A percentile compares a stretch with the other conserved stretches of the same genome.
These are phyloP conservation scores for Terana coerulea DNA, from an alignment of 768 basidiomycete species.

Conservation along the genomic window DNA sequence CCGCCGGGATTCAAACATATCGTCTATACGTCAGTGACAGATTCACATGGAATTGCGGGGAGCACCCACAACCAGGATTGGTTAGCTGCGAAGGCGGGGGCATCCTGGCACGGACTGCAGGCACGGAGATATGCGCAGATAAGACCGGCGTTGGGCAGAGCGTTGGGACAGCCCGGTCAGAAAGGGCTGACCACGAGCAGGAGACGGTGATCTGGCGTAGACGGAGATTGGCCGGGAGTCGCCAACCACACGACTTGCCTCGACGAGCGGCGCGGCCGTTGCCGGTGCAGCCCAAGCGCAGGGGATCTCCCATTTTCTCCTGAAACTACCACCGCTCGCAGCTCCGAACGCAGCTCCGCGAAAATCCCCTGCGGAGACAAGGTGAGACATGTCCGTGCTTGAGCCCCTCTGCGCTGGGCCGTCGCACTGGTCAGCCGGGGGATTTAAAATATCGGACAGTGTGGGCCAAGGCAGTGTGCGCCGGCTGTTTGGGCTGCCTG, in stretches of 20 bases:
- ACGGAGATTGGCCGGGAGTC: conserved; percentile 8
- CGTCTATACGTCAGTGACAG: not conserved
- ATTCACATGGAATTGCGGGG: not conserved
- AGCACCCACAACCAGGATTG: not conserved
- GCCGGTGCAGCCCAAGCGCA: not conserved
- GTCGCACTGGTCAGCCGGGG: too few relatives aligned
- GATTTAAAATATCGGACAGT: not conserved
- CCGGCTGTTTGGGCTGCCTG: not conserved
- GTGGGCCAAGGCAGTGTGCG: not conserved
- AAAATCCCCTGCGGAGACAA: not conserved
- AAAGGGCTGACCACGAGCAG: not conserved
- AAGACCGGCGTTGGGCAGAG: not conserved
- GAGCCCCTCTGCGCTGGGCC: too few relatives aligned
- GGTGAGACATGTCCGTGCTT: too few relatives aligned
- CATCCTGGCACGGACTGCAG: not conserved
- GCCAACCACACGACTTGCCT: not conserved
- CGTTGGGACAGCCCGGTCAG: not conserved
- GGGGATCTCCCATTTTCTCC: not conserved
- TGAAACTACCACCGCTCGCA: not conserved
- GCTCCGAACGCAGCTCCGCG: not conserved
- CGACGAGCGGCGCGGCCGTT: not conserved
- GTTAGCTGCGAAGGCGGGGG: not conserved
- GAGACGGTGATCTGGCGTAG: not conserved
- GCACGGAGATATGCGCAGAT: conserved; percentile 20
- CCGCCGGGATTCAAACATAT: not conserved